Evolutionary conservation across 2,329 filamentous ascomycete genomes (phyloP), one percentile per base, ranked within the genome.

Genomic region (Exophiala mesophila): DNA sequence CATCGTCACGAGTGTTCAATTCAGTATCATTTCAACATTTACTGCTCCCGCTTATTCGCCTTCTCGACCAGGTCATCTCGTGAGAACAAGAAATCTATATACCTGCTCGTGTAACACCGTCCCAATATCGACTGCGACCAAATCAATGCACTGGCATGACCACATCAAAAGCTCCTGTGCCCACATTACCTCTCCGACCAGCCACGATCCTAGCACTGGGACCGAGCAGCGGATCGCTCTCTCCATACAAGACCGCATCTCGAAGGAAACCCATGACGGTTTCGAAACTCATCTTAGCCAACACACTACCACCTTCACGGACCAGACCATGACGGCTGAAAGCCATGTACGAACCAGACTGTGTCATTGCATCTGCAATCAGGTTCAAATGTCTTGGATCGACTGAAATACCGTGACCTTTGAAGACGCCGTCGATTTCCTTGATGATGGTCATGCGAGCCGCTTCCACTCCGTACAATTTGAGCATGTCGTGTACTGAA

Each of bases 261-360:
- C 85, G 89, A 58, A 98, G 73, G 72, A 96, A 96, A 1, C 85
- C 83, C 28, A 97, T 77, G 2, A 92, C 98, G 3, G 92, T 98
- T 76, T 98, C 92, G 69, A 97, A 98, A 64, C 87, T 94, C 90
- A 97, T 97, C 76, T 97, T 97, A 67, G 92, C 90, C 56, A 98
- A 90, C 0, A 92, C 88, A 54, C 83, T 89, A 19, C 90, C 83
- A 58, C 87, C 89, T 52, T 85, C 82, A 60, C 80, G 82, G 47
- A 71, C 65, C 29, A 98, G 72, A 1, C 90, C 92, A 60, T 86
- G 94, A 36, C 92, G 84, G 67, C 87, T 95, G 70, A 98, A 98
- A 1, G 92, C 83, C 35, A 82, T 85, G 69, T 94, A 98, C 2
- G 80, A 82, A 53, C 92, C 92, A 46, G 82, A 83, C 39, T 90